A percentile compares a stretch with the other conserved stretches of the same genome.
Evolutionary conservation across 306 rosid species (phyloP).

Genomic region (Vicia villosa): DNA sequence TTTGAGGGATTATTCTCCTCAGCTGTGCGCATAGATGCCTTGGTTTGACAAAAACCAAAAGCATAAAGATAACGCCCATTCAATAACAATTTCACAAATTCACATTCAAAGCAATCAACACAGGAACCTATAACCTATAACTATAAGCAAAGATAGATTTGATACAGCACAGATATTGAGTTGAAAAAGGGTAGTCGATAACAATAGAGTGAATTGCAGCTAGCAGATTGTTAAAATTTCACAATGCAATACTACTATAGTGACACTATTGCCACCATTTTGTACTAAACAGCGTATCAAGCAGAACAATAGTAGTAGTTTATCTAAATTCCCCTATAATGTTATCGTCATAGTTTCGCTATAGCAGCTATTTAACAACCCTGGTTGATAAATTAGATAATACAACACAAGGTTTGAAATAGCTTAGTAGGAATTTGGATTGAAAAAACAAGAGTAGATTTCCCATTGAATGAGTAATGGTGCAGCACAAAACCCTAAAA

Average conservation of each 20-base stretch:
- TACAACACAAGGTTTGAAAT: neutral
- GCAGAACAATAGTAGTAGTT: no score
- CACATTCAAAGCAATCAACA: slow-evolving; percentile 23
- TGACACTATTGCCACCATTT: no score
- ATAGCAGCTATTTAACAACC: no score
- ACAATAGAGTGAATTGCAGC: no score
- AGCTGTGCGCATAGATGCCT: neutral
- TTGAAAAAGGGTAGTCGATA: neutral
- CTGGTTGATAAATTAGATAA: neutral
- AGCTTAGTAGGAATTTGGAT: neutral
- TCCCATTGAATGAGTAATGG: slow-evolving; percentile 2
- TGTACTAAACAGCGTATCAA: no score
- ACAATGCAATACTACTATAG: no score
- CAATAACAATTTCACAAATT: slow-evolving; percentile 1
- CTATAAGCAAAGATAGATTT: neutral
- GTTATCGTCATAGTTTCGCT: no score
- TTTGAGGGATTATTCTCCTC: neutral
- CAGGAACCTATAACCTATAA: neutral
- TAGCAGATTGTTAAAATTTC: no score
- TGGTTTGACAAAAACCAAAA: slow-evolving; percentile 15
- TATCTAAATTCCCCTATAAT: no score
- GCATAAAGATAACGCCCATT: neutral
- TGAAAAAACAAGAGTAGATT: neutral
- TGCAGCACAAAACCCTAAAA: neutral
- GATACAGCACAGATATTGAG: slow-evolving; percentile 1